Conservation (phyloP, 106 monocot species). For the Dioscorea alata region DNA sequence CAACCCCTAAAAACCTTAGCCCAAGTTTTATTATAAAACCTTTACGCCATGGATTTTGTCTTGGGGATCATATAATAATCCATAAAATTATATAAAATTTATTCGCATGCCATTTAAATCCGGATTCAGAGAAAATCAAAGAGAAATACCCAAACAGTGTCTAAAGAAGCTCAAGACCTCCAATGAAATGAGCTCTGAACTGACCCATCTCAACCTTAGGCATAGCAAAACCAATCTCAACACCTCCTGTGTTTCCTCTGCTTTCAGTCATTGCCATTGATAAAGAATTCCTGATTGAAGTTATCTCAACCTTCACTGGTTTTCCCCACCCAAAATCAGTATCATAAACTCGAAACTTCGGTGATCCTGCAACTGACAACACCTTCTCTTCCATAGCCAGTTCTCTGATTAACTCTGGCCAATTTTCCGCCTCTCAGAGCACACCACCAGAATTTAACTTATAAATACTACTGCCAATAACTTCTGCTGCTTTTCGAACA, state of each 20-base stretch:
- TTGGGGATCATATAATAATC: no score
- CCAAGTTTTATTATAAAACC: no score
- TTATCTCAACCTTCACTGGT: conserved; percentile 16
- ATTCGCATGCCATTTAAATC: no score
- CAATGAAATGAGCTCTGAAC: not conserved
- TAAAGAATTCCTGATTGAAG: conserved; percentile 5
- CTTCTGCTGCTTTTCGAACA: conserved; percentile 7
- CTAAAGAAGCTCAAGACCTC: no score
- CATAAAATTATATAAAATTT: no score
- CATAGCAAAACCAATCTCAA: conserved; percentile 15
- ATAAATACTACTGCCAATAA: conserved; percentile 14
- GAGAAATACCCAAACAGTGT: no score
- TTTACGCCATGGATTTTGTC: no score
- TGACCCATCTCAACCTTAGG: conserved; percentile 6
- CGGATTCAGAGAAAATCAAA: no score
- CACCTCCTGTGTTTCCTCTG: conserved; percentile 3
- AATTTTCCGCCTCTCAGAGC: not conserved
- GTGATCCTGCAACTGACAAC: conserved; percentile 16
- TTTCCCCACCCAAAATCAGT: conserved; percentile 25
- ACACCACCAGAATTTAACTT: not conserved
- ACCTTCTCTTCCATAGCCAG: not conserved
- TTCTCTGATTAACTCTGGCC: not conserved
- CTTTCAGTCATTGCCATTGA: conserved; percentile 16
- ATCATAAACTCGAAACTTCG: conserved; percentile 11
- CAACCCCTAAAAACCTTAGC: no score